Evolutionary conservation across 345 rosid genomes (phyloP).

Genomic region (Crucihimalaya himalaica): DNA sequence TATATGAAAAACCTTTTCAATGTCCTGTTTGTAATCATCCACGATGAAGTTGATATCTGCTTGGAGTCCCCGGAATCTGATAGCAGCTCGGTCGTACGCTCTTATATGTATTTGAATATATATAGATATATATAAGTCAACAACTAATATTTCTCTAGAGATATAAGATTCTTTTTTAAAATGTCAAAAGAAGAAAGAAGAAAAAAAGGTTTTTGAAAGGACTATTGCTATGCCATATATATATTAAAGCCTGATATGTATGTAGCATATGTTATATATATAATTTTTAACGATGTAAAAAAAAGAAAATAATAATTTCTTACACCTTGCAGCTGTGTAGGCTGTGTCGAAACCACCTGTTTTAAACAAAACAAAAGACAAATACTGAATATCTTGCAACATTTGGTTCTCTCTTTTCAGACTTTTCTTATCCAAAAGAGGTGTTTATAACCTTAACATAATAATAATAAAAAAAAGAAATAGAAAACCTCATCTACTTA

Average conservation of each 20-base stretch:
- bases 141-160: not conserved
- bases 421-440: not conserved
- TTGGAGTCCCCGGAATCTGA: slow-evolving; percentile 79
- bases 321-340: slow-evolving; percentile 83
- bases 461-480: not conserved
- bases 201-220: not conserved
- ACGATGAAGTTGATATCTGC: slow-evolving; percentile 85
- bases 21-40: slow-evolving; percentile 72
- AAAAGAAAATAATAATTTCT: too few relatives aligned
- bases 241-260: too few relatives aligned
- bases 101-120: slow-evolving; percentile 42
- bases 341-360: slow-evolving; percentile 95
- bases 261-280: not conserved
- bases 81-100: slow-evolving; percentile 94
- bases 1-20: slow-evolving; percentile 50
- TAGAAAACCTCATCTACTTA: slow-evolving; percentile 36
- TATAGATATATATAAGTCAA: not conserved
- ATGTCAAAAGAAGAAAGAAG: not conserved
- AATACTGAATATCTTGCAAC: slow-evolving; percentile 4
- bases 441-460: not conserved
- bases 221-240: not conserved
- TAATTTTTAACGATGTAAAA: too few relatives aligned
- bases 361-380: not conserved
- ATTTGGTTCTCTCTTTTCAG: not conserved
- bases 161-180: not conserved